Evolutionary conservation across 768 basidiomycete genomes (phyloP), one percentile per base, ranked within the genome.

Genomic region (Trametes cingulata): DNA sequence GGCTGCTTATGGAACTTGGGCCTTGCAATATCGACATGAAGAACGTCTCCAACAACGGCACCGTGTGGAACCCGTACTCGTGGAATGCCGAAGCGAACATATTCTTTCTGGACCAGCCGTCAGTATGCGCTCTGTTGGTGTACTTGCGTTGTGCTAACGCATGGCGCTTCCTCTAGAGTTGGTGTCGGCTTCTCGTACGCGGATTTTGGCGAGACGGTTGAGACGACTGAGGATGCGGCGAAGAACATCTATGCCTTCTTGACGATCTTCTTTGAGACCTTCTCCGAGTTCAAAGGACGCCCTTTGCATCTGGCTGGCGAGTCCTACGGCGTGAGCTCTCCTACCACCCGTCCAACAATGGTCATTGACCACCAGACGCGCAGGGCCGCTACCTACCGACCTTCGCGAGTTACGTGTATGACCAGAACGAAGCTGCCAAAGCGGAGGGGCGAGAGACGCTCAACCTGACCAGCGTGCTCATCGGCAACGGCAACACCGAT

Each of bases 211-310:
- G 83, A 90, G 73, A 83, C 78, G 0, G 77, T 90, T 17, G 84
- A 82, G 57, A 91, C 87, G 0, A 89, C 91, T 0, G 90, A 93
- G 72, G 85, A 85, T n/a, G 91, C 91, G 0, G 87, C 90, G 4
- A 82, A 81, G 62, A 87, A 93, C 66, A 76, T 92, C 39, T 79
- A 87, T 49, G 86, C 90, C 0, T 93, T 93, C 72, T 77, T 92
- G 53, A 76, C 82, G 2, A 87, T 93, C 56, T 91, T 92, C 74
- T 90, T 91, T 65, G 86, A 91, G 63, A 85, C 86, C 0, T 94
- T 93, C 75, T 76, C 78, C 14, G 81, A 90, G 63, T 91, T 89
- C 72, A 70, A 82, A 48, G 88, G 87, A 2, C 74, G 90, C 22
- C 75, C 82, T 0, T 78, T 93, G 45, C 88, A 91, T 63, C 77